A percentile compares a stretch with the other conserved stretches of the same genome.
Conservation (phyloP, 139 green algal genomes). For the Micractinium conductrix region DNA sequence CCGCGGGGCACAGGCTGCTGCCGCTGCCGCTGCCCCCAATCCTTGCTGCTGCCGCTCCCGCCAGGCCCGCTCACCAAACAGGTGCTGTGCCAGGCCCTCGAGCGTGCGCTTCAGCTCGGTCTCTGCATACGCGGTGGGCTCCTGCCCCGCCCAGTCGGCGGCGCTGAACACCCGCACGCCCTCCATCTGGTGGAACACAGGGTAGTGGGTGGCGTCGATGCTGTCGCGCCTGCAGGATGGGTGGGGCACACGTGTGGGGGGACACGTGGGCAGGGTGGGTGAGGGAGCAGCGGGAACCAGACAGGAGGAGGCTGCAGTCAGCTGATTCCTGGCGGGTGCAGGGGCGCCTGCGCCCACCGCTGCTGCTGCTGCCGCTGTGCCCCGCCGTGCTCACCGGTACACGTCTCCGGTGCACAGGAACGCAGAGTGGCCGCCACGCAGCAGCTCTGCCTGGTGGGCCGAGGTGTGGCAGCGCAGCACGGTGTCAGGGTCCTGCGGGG, state of each 20-base stretch:
- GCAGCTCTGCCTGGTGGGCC: constrained; percentile 88
- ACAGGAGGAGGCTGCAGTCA: too few species aligned
- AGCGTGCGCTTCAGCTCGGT: constrained; percentile 91
- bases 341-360: too few species aligned
- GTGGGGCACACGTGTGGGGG: too few species aligned
- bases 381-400: constrained; percentile 62
- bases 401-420: constrained; percentile 99
- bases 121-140: constrained; percentile 41
- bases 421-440: constrained; percentile 75
- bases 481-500: constrained; percentile 72
- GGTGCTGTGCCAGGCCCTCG: constrained; percentile 88
- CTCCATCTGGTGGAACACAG: constrained; percentile 99
- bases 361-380: too few species aligned
- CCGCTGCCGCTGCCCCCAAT: background rate
- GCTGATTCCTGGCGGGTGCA: too few species aligned
- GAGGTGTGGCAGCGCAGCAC: constrained; percentile 90
- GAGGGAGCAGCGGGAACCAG: background rate
- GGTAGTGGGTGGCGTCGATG: constrained; percentile 99
- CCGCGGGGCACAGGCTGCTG: too few species aligned
- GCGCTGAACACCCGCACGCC: constrained; percentile 66
- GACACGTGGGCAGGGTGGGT: too few species aligned
- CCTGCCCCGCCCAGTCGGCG: constrained; percentile 70
- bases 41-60: background rate
- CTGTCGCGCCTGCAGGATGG: constrained; percentile 75
- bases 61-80: constrained; percentile 76